Evolutionary conservation across 2,329 filamentous ascomycete genomes (phyloP), one percentile per base, ranked within the genome.

Genomic region (Hypoxylon sp.): DNA sequence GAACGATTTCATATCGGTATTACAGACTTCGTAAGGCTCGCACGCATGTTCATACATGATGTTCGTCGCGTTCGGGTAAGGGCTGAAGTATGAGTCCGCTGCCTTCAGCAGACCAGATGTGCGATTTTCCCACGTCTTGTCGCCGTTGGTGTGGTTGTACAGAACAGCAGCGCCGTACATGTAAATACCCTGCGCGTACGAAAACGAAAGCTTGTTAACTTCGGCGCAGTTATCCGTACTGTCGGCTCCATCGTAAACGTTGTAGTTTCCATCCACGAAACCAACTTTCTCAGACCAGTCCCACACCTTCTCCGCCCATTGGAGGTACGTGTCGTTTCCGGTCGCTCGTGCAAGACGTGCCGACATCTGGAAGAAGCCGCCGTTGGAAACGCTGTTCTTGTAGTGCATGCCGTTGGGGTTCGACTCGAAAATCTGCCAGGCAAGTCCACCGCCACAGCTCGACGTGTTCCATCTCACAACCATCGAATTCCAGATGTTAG

Each of bases 311-410:
- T 82, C 76, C 1, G 90, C 89, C 90, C 89, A 92, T 17, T 90
- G 83, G 13, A 80, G 65, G 70, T 91, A 91, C 0, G 85, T 89
- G 51, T 84, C 75, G 71, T 91, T 89, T 15, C 87, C 87, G 0
- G 89, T 91, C 62, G 87, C 88, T 48, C 89, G 86, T 24, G 89
- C 90, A 13, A 94, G 82, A 17, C 92, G 89, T 0, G 92, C 91
- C 3, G 90, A 89, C 11, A 97, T 83, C 72, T 94, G 90, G 77
- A 96, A 94, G 74, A 95, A 87, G n/a, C 88, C 89, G 43, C 91
- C 92, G 75, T 95, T 95, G 64, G 89, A 89, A 70, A 94, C 87
- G 15, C 88, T 85, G 79, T 94, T 94, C 78, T 94, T 95, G 84
- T 96, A 95, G 72, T 87, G 84, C 75, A 93, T 89, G 13, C 92